These are phyloP conservation scores for Fusarium acutatum DNA, from an alignment of 2,329 filamentous ascomycete genomes.

Conservation along the genomic window DNA sequence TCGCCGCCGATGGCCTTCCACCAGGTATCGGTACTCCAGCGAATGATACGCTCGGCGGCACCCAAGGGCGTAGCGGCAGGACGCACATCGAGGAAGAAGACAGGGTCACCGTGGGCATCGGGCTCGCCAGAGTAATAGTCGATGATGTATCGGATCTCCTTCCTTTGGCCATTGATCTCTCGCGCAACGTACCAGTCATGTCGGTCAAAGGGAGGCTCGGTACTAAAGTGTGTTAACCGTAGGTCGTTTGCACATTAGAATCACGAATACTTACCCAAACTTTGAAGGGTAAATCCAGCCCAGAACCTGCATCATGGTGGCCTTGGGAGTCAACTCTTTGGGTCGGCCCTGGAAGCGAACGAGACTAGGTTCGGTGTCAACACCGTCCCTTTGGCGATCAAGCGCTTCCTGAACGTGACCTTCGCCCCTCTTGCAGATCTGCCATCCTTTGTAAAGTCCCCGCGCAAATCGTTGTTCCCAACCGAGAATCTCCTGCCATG, in stretches of 20 bases:
- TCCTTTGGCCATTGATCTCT: slow-evolving; percentile 70
- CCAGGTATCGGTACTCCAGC: slow-evolving; percentile 95
- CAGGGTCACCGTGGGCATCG: slow-evolving; percentile 86
- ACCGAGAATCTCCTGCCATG: slow-evolving; percentile 92
- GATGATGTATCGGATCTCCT: slow-evolving; percentile 92
- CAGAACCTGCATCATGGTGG: slow-evolving; percentile 81
- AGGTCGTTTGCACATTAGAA: background rate
- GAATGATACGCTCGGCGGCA: slow-evolving; percentile 81
- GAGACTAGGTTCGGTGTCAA: slow-evolving; percentile 72
- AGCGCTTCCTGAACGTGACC: slow-evolving; percentile 60
- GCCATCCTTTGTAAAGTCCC: slow-evolving; percentile 77
- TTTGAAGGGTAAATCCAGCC: slow-evolving; percentile 80
- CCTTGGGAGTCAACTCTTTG: slow-evolving; percentile 90
- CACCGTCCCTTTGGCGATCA: slow-evolving; percentile 62
- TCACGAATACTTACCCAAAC: slow-evolving; percentile 69
- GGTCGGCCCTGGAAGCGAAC: slow-evolving; percentile 90
- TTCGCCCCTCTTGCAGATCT: slow-evolving; percentile 78
- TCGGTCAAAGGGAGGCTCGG: slow-evolving; percentile 90
- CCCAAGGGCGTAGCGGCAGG: slow-evolving; percentile 85
- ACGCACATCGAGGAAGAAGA: slow-evolving; percentile 94
- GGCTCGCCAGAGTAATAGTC: slow-evolving; percentile 92
- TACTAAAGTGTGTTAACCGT: slow-evolving; percentile 55
- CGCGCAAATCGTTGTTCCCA: slow-evolving; percentile 89
- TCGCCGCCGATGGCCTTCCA: slow-evolving; percentile 84
- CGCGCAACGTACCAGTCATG: slow-evolving; percentile 97